Conservation (phyloP, 78 protist species). For the Bigelowiella natans region DNA sequence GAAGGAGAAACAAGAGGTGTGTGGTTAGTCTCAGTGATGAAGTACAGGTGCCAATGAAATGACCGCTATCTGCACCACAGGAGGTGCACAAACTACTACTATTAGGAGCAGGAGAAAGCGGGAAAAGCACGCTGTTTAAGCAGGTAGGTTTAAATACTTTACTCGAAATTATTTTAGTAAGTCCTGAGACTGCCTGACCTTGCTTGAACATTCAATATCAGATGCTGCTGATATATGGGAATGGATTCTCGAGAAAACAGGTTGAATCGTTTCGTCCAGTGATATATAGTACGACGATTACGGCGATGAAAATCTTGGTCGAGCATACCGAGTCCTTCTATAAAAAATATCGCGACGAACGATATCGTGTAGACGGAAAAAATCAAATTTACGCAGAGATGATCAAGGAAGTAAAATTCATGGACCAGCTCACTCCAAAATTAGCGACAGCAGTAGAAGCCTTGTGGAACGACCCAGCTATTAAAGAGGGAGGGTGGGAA, state of each 20-base stretch:
- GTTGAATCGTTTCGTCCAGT: not conserved
- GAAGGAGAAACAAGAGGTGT: too few species aligned
- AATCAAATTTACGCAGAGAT: not conserved
- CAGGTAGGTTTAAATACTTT: not conserved
- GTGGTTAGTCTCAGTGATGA: too few species aligned
- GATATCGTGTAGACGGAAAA: not conserved
- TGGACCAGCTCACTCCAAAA: not conserved
- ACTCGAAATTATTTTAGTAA: not conserved
- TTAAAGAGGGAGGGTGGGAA: not conserved
- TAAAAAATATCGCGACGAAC: too few species aligned
- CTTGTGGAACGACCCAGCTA: not conserved
- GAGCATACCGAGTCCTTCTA: too few species aligned
- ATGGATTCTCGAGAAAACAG: not conserved
- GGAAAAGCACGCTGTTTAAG: constrained; percentile 17
- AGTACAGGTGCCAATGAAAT: too few species aligned
- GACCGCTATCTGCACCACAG: too few species aligned
- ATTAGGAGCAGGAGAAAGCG: constrained; percentile 9
- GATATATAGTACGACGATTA: too few species aligned
- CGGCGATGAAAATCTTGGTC: too few species aligned
- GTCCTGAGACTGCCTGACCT: too few species aligned
- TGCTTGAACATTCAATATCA: not conserved
- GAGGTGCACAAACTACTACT: not conserved
- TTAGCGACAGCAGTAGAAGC: not conserved
- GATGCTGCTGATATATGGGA: not conserved
- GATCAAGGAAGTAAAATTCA: not conserved